Evolutionary conservation across 805 yeast species (phyloP).

Genomic region (Pichia cephalocereana): DNA sequence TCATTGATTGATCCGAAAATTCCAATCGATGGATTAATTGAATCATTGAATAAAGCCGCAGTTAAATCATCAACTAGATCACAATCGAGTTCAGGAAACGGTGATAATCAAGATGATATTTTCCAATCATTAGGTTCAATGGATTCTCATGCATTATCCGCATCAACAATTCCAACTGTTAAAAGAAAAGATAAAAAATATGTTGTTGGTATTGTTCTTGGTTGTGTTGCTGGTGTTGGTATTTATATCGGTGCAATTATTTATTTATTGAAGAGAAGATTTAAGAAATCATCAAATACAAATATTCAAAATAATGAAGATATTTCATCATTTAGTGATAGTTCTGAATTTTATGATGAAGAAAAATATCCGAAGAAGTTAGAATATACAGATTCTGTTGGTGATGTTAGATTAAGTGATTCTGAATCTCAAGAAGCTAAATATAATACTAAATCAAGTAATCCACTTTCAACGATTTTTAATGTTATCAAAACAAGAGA

Average conservation of each 20-base stretch:
- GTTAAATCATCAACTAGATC: neutral
- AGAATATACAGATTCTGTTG: constrained; percentile 1
- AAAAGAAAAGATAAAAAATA: constrained; percentile 20
- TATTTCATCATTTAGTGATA: neutral
- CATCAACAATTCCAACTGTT: constrained; percentile 5
- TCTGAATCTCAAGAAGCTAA: neutral
- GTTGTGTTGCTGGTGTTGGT: constrained; percentile 71
- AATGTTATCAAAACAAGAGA: constrained; percentile 1
- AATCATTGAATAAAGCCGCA: constrained; percentile 6
- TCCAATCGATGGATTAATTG: constrained; percentile 41
- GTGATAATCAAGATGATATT: constrained; percentile 2
- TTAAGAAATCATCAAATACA: constrained; percentile 2
- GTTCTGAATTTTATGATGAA: neutral
- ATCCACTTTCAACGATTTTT: constrained; percentile 11
- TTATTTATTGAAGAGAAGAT: constrained; percentile 6
- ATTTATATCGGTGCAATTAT: constrained; percentile 30
- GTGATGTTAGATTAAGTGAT: constrained; percentile 8
- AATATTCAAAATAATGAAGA: neutral
- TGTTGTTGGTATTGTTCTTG: constrained; percentile 73
- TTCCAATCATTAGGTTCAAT: constrained; percentile 20
- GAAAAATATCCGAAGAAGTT: neutral
- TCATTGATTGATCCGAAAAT: constrained; percentile 62
- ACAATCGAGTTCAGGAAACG: constrained; percentile 6
- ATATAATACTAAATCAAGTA: no score
- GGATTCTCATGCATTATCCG: constrained; percentile 14